These are phyloP conservation scores for Thielaviopsis cerberus DNA, from an alignment of 2,329 filamentous ascomycete genomes.

Conservation along the genomic window DNA sequence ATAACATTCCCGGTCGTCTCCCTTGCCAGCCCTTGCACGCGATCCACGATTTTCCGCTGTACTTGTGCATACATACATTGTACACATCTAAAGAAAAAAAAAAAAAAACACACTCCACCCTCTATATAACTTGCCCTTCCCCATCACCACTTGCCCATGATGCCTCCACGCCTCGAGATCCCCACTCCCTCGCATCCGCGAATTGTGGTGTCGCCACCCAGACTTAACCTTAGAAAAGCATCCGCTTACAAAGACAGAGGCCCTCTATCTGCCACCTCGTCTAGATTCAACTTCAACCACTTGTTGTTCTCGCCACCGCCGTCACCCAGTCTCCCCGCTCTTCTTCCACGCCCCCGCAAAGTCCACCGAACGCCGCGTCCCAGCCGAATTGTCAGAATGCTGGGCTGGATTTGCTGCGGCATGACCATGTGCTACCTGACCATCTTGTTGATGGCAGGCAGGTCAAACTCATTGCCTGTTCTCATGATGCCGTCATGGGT, in stretches of 20 bases:
- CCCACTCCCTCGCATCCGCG: constrained; percentile 27
- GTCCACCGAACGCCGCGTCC: constrained; percentile 37
- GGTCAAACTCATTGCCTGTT: constrained; percentile 16
- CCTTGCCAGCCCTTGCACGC: not conserved
- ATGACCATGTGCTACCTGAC: constrained; percentile 32
- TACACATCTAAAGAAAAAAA: not conserved
- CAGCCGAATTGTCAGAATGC: constrained; percentile 35
- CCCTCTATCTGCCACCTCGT: constrained; percentile 41
- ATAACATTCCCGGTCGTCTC: not conserved
- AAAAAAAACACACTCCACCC: too few species aligned
- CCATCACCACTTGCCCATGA: constrained; percentile 15
- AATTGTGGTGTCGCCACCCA: constrained; percentile 34
- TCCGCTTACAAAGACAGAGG: constrained; percentile 39
- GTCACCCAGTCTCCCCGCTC: constrained; percentile 51
- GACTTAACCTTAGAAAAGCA: constrained; percentile 39
- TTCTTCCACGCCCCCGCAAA: constrained; percentile 47
- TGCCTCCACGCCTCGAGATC: constrained; percentile 30
- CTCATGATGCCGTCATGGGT: constrained; percentile 10
- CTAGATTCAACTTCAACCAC: constrained; percentile 47
- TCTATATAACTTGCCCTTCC: not conserved
- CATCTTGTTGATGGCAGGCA: constrained; percentile 16
- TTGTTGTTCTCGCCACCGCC: constrained; percentile 49
- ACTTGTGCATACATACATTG: not conserved
- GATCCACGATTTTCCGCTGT: not conserved
- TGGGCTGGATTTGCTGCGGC: constrained; percentile 35